These are phyloP conservation scores for Psilocybe sp. DNA, from an alignment of 768 basidiomycete species.

Conservation along the genomic window DNA sequence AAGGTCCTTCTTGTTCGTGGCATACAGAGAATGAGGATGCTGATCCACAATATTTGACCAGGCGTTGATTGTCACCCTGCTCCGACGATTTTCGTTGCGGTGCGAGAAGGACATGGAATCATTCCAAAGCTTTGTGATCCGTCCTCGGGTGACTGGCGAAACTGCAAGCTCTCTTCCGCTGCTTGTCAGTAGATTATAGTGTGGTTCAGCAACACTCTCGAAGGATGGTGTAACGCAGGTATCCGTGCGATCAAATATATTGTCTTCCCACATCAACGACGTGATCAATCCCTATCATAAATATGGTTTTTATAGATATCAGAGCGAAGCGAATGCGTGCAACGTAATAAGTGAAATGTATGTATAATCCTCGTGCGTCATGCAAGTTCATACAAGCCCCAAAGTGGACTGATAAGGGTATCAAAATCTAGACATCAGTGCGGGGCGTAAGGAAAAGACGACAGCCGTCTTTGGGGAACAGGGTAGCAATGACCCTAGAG, in stretches of 20 bases:
- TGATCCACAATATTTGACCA: slow-evolving; percentile 9
- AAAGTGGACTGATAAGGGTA: not conserved
- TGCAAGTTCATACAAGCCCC: slow-evolving; percentile 4
- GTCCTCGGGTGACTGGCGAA: slow-evolving; percentile 54
- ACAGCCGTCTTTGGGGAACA: slow-evolving; percentile 95
- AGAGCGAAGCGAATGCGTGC: no score
- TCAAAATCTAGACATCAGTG: slow-evolving; percentile 13
- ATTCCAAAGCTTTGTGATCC: slow-evolving; percentile 66
- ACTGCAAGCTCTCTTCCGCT: slow-evolving; percentile 56
- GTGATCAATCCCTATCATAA: no score
- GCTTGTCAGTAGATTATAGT: slow-evolving; percentile 37
- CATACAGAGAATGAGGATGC: not conserved
- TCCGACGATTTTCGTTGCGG: slow-evolving; percentile 53
- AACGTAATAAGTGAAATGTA: not conserved
- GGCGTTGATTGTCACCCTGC: slow-evolving; percentile 44
- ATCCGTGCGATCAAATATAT: no score
- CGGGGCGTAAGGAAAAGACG: slow-evolving; percentile 75
- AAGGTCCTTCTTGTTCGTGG: slow-evolving; percentile 36
- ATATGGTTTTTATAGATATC: no score
- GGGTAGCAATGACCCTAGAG: slow-evolving; percentile 84
- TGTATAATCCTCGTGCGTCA: not conserved
- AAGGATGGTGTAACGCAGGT: no score
- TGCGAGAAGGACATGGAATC: slow-evolving; percentile 52
- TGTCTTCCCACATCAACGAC: no score
- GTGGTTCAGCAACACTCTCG: not conserved